Base-by-base conservation (phyloP, 2,329 filamentous ascomycete genomes). In the Diaporthe citri region DNA sequence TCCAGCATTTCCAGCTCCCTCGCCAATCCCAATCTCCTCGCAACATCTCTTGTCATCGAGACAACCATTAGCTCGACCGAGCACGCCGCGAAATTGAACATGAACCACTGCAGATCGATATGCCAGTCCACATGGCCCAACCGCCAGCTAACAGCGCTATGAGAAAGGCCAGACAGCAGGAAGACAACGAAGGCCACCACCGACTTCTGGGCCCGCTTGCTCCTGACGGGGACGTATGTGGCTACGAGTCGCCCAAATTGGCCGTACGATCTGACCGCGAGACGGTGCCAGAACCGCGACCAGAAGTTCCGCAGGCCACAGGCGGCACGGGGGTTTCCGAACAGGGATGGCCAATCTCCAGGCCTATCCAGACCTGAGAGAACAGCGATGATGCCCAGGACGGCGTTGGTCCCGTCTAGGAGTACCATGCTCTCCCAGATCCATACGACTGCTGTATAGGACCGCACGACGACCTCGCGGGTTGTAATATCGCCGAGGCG, bases 81-180 rank as follows among this genome's bases (percentile, higher is more conserved):
- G 55, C 71, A 77, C 36, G 25, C 74, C 8, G 31, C 57, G 31
- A 76, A 77, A 39, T 77, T 76, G 13, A 76, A 48, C 59, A 77
- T 28, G 51, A 76, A 77, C 75, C 76, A 77, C 28, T 74, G 64
- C 22, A 76, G 7, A 39, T 77, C 76, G 20, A 76, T 36, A 43
- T 5, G n/a, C 75, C 57, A 73, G 17, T 74, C 75, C 3, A n/a
- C 34, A 28, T 64, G 52, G 8, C 75, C 71, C 28, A 75, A 15
- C 1, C 41, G 62, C 75, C 73, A 77, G 67, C 69, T 76, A 4
- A 75, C 76, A 15, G 71, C 66, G 15, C 39, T 36, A 28, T 76
- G 66, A 8, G 73, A 74, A 10, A 77, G 59, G 4, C 76, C 75
- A 3, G 76, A 77, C 15, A 77, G 10, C 2, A 77, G 36, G 51